A percentile compares a stretch with the other conserved stretches of the same genome.
These are phyloP conservation scores for Testicularia cyperi DNA, from an alignment of 1,284 basidiomycete species.

Conservation along the genomic window DNA sequence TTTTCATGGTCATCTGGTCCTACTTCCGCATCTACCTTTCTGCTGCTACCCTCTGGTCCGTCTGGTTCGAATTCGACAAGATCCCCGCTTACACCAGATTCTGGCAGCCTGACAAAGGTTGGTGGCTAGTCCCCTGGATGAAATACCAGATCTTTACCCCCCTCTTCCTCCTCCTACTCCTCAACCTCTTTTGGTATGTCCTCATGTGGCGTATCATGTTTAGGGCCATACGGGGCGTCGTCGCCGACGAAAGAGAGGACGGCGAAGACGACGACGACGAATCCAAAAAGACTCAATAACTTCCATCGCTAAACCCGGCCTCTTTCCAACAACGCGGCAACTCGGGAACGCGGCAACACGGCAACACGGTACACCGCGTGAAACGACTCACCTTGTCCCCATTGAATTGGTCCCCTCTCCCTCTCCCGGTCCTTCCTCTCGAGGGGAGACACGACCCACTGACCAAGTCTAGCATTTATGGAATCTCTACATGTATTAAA, in stretches of 20 bases:
- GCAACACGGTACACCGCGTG: no score
- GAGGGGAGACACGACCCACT: no score
- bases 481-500: no score
- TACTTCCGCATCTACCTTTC: conserved; percentile 97
- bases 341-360: no score
- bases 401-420: no score
- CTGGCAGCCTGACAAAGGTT: conserved; percentile 52
- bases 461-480: no score
- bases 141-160: conserved; percentile 57
- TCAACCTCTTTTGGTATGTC: conserved; percentile 58
- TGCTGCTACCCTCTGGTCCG: conserved; percentile 79
- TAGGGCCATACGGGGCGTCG: conserved; percentile 40
- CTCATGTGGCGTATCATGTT: conserved; percentile 57
- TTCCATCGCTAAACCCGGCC: no score
- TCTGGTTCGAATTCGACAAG: conserved; percentile 77
- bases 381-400: no score
- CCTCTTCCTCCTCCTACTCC: conserved; percentile 52
- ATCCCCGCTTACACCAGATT: conserved; percentile 64
- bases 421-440: no score
- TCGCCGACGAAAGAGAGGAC: conserved; percentile 50
- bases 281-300: conserved; percentile 30
- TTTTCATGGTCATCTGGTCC: conserved; percentile 57
- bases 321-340: no score
- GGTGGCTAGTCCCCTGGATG: conserved; percentile 58
- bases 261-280: conserved; percentile 54